Conservation (phyloP, 768 basidiomycete genomes). For the Peribolospora baueri region DNA sequence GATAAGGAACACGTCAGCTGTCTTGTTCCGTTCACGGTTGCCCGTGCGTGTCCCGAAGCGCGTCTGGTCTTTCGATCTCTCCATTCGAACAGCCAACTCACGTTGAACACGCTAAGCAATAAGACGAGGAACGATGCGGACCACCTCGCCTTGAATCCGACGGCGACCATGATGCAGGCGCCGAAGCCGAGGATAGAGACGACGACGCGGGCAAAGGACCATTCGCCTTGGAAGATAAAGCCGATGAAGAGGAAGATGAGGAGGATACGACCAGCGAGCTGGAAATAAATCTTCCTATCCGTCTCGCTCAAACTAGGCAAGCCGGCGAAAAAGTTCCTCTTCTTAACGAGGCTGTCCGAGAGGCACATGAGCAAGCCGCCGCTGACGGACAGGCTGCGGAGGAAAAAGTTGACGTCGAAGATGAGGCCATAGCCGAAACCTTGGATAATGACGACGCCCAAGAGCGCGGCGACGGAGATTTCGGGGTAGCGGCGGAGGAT, state of each 20-base stretch:
- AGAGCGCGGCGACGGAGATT: slow-evolving; percentile 66
- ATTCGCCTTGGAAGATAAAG: slow-evolving; percentile 78
- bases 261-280: slow-evolving; percentile 83
- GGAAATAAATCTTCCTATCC: slow-evolving; percentile 91
- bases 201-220: slow-evolving; percentile 62
- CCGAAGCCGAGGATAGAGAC: slow-evolving; percentile 73
- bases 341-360: slow-evolving; percentile 77
- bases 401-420: slow-evolving; percentile 99
- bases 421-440: slow-evolving; percentile 97
- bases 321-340: slow-evolving; percentile 59
- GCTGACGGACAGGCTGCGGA: slow-evolving; percentile 90
- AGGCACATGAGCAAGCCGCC: slow-evolving; percentile 99
- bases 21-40: no score
- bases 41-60: no score
- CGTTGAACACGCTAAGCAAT: slow-evolving; percentile 72
- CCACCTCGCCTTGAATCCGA: slow-evolving; percentile 99
- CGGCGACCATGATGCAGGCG: slow-evolving; percentile 84
- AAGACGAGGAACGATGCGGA: slow-evolving; percentile 85
- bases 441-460: slow-evolving; percentile 76
- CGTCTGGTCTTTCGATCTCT: no score
- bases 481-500: slow-evolving; percentile 71
- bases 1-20: slow-evolving; percentile 36
- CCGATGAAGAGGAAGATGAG: slow-evolving; percentile 98
- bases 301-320: slow-evolving; percentile 70
- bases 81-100: no score